These are phyloP conservation scores for Sporisorium iseilematis-ciliati DNA, from an alignment of 1,284 basidiomycete genomes.

Conservation along the genomic window DNA sequence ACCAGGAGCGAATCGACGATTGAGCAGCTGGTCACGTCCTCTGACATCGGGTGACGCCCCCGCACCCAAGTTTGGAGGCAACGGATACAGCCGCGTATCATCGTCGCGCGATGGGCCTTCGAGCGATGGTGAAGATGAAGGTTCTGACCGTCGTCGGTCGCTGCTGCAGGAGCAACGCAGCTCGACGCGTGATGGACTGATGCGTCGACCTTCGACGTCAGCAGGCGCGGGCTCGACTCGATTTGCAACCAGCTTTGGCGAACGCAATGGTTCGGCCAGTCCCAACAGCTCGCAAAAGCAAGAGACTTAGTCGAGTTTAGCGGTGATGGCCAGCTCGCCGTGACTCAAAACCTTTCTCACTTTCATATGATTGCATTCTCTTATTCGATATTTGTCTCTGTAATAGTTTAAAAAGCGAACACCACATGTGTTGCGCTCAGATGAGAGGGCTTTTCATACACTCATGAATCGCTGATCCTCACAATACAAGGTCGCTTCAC, in stretches of 20 bases:
- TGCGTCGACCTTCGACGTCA: constrained; percentile 43
- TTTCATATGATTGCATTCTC: neutral
- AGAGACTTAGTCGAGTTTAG: neutral
- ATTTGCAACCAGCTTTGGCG: constrained; percentile 31
- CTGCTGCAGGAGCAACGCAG: constrained; percentile 18
- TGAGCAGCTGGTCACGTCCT: constrained; percentile 38
- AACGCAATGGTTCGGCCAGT: constrained; percentile 25
- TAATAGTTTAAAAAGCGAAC: neutral
- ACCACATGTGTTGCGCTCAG: too few species aligned
- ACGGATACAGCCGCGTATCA: constrained; percentile 19
- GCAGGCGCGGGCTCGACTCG: constrained; percentile 46
- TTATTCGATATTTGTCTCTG: constrained; percentile 1
- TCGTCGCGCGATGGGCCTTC: constrained; percentile 26
- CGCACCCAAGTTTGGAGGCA: constrained; percentile 27
- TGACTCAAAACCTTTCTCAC: neutral
- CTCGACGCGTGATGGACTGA: constrained; percentile 23
- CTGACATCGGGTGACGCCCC: constrained; percentile 39
- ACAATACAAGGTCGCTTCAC: neutral
- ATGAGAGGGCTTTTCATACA: too few species aligned
- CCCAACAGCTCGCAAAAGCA: constrained; percentile 13
- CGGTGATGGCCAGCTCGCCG: neutral
- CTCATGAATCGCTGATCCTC: too few species aligned
- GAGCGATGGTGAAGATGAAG: constrained; percentile 34
- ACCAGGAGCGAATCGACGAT: constrained; percentile 4
- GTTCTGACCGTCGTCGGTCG: constrained; percentile 29